Base-by-base conservation (phyloP, 306 rosid genomes). In the Glycyrrhiza uralensis region DNA sequence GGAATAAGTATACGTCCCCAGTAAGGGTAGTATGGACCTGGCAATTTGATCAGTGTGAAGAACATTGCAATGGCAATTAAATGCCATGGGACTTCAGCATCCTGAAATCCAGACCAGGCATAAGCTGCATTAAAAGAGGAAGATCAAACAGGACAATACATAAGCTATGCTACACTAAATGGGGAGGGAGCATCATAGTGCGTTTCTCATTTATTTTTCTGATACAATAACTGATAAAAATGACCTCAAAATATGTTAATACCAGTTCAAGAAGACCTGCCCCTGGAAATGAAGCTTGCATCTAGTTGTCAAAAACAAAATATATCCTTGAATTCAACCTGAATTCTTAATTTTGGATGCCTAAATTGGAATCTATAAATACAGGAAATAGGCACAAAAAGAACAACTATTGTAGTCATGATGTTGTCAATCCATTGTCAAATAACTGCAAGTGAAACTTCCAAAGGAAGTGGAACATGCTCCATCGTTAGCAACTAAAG, bases 51-150 rank as follows among this genome's bases (percentile, higher is more conserved):
- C 77, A 94, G 45, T 7, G 96, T 84, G 95, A 86, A 94, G 79
- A 91, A 81, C 61, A 84, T 69, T 7, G 96, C 91, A 69, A 84
- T 69, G 32, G 78, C 85, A 69, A 94, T 85, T 80, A 95, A 85
- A 89, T 95, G 96, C 96, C 99, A 91, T 2, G 97, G 96, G 74
- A 91, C 88, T 88, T 89, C 83, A 39, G 94, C 90, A 76, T 82
- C 93, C 97, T 94, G 95, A 81, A 73, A 84, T 78, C 29, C 6
- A 54, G 76, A 59, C 65, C 54, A 75, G 23, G 70, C 46, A 72
- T 23, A 49, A 81, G 74, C 32, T 57, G 66, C 19, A 23, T 59
- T 41, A 32, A 17, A n/a, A 10, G 28, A 22, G 12, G 28, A 24
- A 41, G 33, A 56, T 22, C 35, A 41, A 82, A 44, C 76, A 41